Percentiles rank a stretch among this genome's conserved stretches.
Evolutionary conservation across 2,329 filamentous ascomycete genomes (phyloP).

Genomic region (Bimuria novae-zelandiae): DNA sequence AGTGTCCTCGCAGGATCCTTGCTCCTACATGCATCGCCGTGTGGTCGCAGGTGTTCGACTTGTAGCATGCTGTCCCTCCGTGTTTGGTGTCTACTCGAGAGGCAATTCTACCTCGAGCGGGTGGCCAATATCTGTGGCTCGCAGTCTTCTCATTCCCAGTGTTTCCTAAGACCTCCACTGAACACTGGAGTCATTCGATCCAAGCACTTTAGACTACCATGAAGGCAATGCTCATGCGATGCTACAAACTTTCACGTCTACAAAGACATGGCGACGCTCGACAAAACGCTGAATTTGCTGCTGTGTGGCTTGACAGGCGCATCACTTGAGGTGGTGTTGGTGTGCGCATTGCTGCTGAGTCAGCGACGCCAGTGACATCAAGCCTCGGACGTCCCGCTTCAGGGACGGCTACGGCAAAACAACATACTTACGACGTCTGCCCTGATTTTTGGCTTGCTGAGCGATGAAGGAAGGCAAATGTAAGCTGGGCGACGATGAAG

Average conservation of each 20-base stretch:
- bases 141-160: too few relatives aligned
- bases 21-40: not conserved
- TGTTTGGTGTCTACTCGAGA: too few relatives aligned
- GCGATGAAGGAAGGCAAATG: slow-evolving; percentile 28
- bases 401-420: not conserved
- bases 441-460: slow-evolving; percentile 1
- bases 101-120: too few relatives aligned
- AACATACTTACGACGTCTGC: slow-evolving; percentile 10
- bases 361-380: slow-evolving; percentile 6
- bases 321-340: not conserved
- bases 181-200: too few relatives aligned
- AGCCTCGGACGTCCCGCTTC: not conserved
- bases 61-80: too few relatives aligned
- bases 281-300: not conserved
- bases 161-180: too few relatives aligned
- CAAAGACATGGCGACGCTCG: too few relatives aligned
- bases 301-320: not conserved
- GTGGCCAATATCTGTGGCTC: too few relatives aligned
- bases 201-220: too few relatives aligned
- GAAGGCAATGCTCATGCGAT: too few relatives aligned
- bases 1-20: too few relatives aligned
- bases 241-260: too few relatives aligned
- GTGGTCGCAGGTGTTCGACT: not conserved
- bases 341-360: not conserved
- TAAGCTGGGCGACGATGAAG: slow-evolving; percentile 29